Evolutionary conservation across 441 rosid species (phyloP).

Genomic region (Cnidoscolus chayamansa): DNA sequence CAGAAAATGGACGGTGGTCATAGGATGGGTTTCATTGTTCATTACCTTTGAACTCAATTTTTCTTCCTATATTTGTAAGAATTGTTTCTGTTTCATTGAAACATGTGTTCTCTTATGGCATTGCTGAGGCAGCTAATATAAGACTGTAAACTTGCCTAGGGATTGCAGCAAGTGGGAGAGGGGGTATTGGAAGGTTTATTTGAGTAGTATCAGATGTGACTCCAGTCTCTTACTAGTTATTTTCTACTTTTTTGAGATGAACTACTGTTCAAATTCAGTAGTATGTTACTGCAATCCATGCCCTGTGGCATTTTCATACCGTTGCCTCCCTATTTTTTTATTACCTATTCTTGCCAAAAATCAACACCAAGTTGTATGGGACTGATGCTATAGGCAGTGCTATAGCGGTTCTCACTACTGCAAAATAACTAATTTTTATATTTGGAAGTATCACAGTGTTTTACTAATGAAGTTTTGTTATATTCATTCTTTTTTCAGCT

Average conservation of each 20-base stretch:
- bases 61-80: neutral
- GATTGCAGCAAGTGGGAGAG: neutral
- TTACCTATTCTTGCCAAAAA: neutral
- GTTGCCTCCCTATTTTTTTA: neutral
- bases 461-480: neutral
- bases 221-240: neutral
- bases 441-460: neutral
- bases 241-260: neutral
- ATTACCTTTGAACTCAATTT: neutral
- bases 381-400: neutral
- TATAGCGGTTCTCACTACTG: neutral
- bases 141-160: neutral
- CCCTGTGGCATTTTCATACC: neutral
- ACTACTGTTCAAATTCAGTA: too few species aligned
- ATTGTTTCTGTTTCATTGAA: neutral
- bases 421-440: neutral
- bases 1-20: too few species aligned
- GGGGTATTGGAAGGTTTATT: neutral
- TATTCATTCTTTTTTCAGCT: constrained; percentile 39
- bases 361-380: neutral
- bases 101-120: neutral
- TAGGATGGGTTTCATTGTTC: neutral
- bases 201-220: neutral
- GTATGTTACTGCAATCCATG: too few species aligned
- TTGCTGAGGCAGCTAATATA: neutral